Evolutionary conservation across 1,284 basidiomycete genomes (phyloP), one percentile per base, ranked within the genome.

Genomic region (Ganoderma boninense): DNA sequence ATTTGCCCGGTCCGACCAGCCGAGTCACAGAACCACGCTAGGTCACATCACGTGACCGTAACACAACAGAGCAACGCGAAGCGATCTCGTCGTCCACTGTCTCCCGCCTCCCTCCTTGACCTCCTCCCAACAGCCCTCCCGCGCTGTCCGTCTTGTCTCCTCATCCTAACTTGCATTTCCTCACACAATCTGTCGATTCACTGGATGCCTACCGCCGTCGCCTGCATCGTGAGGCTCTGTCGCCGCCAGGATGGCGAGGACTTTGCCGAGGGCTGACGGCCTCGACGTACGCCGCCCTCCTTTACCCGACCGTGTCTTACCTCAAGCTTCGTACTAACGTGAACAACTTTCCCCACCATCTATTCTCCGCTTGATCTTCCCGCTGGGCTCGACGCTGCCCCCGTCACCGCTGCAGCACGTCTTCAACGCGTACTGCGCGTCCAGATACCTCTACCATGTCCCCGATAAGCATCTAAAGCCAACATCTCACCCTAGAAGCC

Each of bases 391-490:
- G 18, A 43, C 43, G 18, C 38, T 38, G 38, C 38, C 14, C 18
- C n/a, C 46, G 46, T 23, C n/a, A 49, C 7, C n/a, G 46, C 11
- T 13, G 46, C 8, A 49, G n/a, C n/a, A n/a, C 46, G 46, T 49
- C 0, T 23, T 4, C 7, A 10, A 49, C n/a, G 8, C n/a, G 46
- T n/a, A 49, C 6, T 49, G 16, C n/a, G n/a, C 54, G 29, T 32
- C 26, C 54, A 32, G 8, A 56, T 56, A 14, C 54, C 13, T 32
- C 26, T 5, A 32, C 10, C 59, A 61, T 16, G 40, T 10, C 59
- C 40, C n/a, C 40, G 59, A 43, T 59, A 38, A 59, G 57, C 57
- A 38, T 59, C 57, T 59, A n/a, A 56, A 14, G 4, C 40, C 23
- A 42, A 0, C 40, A 40, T 61, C 38, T 40, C 59, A n/a, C 18